A percentile compares a stretch with the other conserved stretches of the same genome.
These are phyloP conservation scores for Blastobotrys attinorum DNA, from an alignment of 805 yeast species.

Conservation along the genomic window DNA sequence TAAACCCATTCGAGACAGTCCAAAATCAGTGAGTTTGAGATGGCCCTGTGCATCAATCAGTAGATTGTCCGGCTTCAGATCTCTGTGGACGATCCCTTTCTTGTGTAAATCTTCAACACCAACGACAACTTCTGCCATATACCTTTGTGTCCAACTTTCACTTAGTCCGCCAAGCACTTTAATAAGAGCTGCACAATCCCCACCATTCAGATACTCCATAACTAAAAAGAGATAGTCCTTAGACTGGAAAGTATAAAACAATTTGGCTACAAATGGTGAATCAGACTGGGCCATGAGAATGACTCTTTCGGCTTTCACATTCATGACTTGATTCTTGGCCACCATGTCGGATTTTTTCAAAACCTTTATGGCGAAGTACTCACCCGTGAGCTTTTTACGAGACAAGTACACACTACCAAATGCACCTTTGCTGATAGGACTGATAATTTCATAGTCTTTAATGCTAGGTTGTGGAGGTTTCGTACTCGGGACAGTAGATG, in stretches of 20 bases:
- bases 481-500: conserved; percentile 39
- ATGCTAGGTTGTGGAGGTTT: conserved; percentile 62
- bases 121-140: conserved; percentile 81
- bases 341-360: conserved; percentile 91
- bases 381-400: conserved; percentile 78
- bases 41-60: conserved; percentile 84
- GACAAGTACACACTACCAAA: conserved; percentile 93
- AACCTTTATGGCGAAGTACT: conserved; percentile 90
- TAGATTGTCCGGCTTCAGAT: conserved; percentile 89
- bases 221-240: conserved; percentile 81
- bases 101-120: conserved; percentile 87
- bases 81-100: conserved; percentile 88
- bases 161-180: conserved; percentile 78
- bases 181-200: conserved; percentile 84
- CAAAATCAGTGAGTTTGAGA: conserved; percentile 89
- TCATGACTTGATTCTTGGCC: conserved; percentile 91
- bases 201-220: conserved; percentile 95
- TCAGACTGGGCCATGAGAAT: conserved; percentile 97
- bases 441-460: conserved; percentile 79
- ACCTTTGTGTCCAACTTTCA: conserved; percentile 71
- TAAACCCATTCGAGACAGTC: conserved; percentile 82
- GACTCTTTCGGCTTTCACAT: conserved; percentile 90
- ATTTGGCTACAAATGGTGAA: conserved; percentile 85
- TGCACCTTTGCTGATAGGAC: conserved; percentile 95
- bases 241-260: conserved; percentile 83